A percentile compares a stretch with the other conserved stretches of the same genome.
phyloP scores from a whole-genome alignment of 768 basidiomycete genomes.

The Thelephora ganbajun region DNA sequence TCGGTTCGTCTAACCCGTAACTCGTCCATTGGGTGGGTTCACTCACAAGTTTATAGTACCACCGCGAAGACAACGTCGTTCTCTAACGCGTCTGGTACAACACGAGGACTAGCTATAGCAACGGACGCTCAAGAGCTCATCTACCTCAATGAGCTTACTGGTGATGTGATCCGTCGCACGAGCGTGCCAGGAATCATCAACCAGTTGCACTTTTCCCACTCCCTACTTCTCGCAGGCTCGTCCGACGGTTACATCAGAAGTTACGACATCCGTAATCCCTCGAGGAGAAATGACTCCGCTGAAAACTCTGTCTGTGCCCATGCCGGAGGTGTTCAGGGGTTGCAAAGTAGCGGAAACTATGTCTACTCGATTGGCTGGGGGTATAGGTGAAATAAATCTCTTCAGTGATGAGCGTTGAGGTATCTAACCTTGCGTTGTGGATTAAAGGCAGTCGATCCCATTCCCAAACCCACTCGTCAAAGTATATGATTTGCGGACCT shows the following conservation, averaged over 20 bases:
- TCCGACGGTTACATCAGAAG: conserved; percentile 62
- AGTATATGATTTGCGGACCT: conserved; percentile 76
- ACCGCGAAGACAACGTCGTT: conserved; percentile 23
- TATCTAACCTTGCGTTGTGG: background rate
- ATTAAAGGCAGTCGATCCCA: conserved; percentile 66
- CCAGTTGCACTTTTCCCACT: conserved; percentile 53
- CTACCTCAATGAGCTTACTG: conserved; percentile 64
- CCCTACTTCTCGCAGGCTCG: conserved; percentile 51
- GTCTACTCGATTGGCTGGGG: conserved; percentile 82
- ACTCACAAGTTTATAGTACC: conserved; percentile 18
- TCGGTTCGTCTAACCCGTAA: conserved; percentile 30
- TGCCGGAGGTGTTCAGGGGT: conserved; percentile 65
- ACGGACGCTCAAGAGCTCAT: conserved; percentile 46
- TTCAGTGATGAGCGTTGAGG: no score
- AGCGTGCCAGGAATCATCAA: conserved; percentile 42
- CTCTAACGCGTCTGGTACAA: conserved; percentile 35
- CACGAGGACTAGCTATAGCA: conserved; percentile 45
- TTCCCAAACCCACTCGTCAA: conserved; percentile 88
- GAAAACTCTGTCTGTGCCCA: conserved; percentile 66
- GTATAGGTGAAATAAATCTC: conserved; percentile 41
- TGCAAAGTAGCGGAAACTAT: conserved; percentile 67
- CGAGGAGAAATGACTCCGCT: conserved; percentile 28
- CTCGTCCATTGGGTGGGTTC: conserved; percentile 3
- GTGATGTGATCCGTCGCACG: conserved; percentile 43
- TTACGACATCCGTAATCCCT: conserved; percentile 55